Base-by-base conservation (phyloP, 2,329 filamentous ascomycete species). In the Onygenales sp. region DNA sequence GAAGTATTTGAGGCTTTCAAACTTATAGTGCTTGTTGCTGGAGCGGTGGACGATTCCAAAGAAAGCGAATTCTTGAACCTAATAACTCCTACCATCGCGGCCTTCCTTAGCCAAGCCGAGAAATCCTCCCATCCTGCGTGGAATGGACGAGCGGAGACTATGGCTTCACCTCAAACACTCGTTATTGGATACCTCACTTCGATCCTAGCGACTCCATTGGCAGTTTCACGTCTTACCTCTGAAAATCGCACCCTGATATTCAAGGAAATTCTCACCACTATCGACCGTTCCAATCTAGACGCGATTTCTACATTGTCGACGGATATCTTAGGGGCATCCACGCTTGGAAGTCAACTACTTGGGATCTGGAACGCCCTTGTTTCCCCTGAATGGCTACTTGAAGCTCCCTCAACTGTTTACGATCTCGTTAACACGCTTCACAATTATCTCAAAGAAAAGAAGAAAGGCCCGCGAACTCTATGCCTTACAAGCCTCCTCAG, bases 321-420 rank as follows among this genome's bases (percentile, higher is more conserved):
- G 11, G 10, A 4, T 34, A 14, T n/a, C 32, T 14, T 21, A 44
- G 49, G 34, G 13, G 34, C 37, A 21, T 13, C 14, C 8, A 36
- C 42, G 14, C 31, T 44, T 9, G 13, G 36, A 53, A 42, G 34
- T 40, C 54, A 57, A 10, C 66, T 72, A 48, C 57, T 67, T 31
- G 67, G 72, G 48, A 61, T 68, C 14, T 73, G 70, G 70, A 59
- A 62, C 33, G 63, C 62, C 42, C 59, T 72, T 34, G 62, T 66
- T 6, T 72, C 69, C 21, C 65, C 70, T 46, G 69, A 71, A 43
- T 72, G 71, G 53, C 60, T 72, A 21, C 62, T 70, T 21, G 64
- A 63, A 36, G 59, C 63, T 6, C 63, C 68, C 21, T 57, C 54
- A 10, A 60, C 71, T 49, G 67, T 66, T 10, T 60, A 61, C 13